Evolutionary conservation across 305 asterid species (phyloP).

Genomic region (Solanum hybrid): DNA sequence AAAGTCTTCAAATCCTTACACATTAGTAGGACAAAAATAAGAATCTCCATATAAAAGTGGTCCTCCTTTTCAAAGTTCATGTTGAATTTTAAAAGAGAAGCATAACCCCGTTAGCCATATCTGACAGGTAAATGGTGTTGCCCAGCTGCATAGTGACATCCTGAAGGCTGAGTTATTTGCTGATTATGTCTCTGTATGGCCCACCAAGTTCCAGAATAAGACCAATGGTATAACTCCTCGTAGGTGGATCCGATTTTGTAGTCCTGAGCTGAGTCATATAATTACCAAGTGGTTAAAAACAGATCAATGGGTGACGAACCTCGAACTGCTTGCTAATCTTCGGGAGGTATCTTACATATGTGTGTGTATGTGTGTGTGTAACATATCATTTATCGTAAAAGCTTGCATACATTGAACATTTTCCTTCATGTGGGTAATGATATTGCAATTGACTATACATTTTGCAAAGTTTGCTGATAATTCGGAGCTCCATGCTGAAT

Average conservation of each 20-base stretch:
- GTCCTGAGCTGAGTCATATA: slow-evolving; percentile 82
- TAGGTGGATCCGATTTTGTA: slow-evolving; percentile 93
- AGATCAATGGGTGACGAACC: slow-evolving; percentile 89
- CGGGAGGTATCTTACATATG: slow-evolving; percentile 53
- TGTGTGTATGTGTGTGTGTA: neutral
- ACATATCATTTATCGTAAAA: neutral
- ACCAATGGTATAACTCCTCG: slow-evolving; percentile 99
- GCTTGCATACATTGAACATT: neutral
- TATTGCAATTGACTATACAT: slow-evolving; percentile 17
- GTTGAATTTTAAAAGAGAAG: neutral
- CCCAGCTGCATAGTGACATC: slow-evolving; percentile 95
- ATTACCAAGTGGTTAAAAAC: slow-evolving; percentile 97
- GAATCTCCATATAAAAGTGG: neutral
- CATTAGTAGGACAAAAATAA: neutral
- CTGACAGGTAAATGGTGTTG: slow-evolving; percentile 95
- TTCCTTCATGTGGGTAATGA: neutral
- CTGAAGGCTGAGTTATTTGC: slow-evolving; percentile 74
- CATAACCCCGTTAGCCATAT: slow-evolving; percentile 1
- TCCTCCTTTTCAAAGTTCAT: neutral
- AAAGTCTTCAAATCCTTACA: neutral
- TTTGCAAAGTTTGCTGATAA: slow-evolving; percentile 64
- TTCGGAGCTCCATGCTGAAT: slow-evolving; percentile 65
- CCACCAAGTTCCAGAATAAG: slow-evolving; percentile 90
- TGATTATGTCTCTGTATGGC: slow-evolving; percentile 96
- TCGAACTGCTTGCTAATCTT: slow-evolving; percentile 68